Base-by-base conservation (phyloP, 1,139 yeast species). In the Geotrichum histeridarum region DNA sequence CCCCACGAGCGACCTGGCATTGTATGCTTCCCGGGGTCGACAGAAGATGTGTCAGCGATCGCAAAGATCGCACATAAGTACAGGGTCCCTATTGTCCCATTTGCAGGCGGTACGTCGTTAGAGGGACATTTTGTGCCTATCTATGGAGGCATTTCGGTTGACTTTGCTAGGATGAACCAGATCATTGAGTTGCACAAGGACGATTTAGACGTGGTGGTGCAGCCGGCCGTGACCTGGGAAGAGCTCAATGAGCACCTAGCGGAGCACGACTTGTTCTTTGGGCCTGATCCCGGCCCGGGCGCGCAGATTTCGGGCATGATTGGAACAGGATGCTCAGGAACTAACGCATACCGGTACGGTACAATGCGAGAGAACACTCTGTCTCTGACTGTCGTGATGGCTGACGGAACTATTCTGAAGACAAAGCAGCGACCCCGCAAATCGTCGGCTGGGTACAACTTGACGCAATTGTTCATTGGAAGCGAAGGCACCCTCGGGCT, bases 71-170 rank as follows among this genome's bases (percentile, higher is more conserved):
- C 84, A 46, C 78, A 83, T 65, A 73, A 78, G 61, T 78, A 77
- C 65, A 66, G 76, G 22, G 81, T 86, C 2, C 95, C 95, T 0
- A 77, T 86, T 17, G 81, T 85, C 27, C 89, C 95, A 8, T 83
- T 77, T 64, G 82, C 89, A 1, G 95, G 95, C 0, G 84, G 89
- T 57, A 86, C 95, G 0, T 84, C 93, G 0, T 73, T 86, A 37
- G 95, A 86, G 70, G 95, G 94, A 11, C 91, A 86, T 57, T 84
- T 79, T 65, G 82, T 84, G 66, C 88, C 89, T 43, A 82, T 89
- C 0, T 73, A 88, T 56, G 80, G 81, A 1, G 88, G 89, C 0
- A 71, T 83, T 36, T 77, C 82, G n/a, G 60, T 83, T 17, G 85
- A 83, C 61, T 65, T 83, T 50, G 69, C 78, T 1, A 67, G 70